Evolutionary conservation across 2,329 filamentous ascomycete genomes (phyloP).

Genomic region (Diplodia seriata): DNA sequence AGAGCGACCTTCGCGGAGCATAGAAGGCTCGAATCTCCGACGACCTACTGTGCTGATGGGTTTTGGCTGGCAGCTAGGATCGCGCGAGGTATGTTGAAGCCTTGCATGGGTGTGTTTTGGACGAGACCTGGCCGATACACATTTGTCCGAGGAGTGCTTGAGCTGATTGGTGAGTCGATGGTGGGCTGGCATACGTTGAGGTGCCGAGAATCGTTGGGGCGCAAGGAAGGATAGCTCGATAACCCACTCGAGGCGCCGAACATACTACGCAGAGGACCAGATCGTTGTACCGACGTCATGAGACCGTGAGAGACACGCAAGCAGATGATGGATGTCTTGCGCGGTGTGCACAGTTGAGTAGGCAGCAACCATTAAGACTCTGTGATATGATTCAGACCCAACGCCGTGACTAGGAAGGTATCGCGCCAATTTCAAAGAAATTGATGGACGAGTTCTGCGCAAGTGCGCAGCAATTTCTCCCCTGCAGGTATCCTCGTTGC

Average conservation of each 20-base stretch:
- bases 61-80: not conserved
- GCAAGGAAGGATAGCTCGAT: not conserved
- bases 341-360: not conserved
- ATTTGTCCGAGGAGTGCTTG: not conserved
- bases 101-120: not conserved
- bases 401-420: not conserved
- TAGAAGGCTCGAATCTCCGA: too few relatives aligned
- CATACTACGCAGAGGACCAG: not conserved
- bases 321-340: not conserved
- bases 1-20: not conserved
- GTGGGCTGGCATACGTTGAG: not conserved
- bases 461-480: conserved; percentile 12
- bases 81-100: not conserved
- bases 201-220: not conserved
- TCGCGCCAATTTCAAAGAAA: not conserved
- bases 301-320: not conserved
- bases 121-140: not conserved
- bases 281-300: not conserved
- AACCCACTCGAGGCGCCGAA: not conserved
- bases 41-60: not conserved
- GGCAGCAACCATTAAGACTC: conserved; percentile 13
- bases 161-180: not conserved
- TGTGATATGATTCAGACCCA: not conserved
- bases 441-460: conserved; percentile 1
- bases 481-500: conserved; percentile 7